Percentiles rank a stretch among this genome's conserved stretches.
Conservation (phyloP, 768 basidiomycete species). For the Mycena crocata region DNA sequence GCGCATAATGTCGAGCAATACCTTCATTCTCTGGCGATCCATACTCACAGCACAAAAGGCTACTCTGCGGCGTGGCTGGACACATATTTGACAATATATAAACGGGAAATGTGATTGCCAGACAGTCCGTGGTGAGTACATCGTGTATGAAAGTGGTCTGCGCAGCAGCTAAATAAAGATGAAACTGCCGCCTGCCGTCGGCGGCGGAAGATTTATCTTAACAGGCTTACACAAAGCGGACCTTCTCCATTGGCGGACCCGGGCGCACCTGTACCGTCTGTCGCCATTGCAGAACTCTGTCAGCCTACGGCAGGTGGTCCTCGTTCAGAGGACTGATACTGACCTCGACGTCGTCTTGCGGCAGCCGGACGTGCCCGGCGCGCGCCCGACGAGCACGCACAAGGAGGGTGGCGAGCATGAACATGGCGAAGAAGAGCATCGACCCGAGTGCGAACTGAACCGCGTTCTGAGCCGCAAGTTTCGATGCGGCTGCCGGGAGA, state of each 20-base stretch:
- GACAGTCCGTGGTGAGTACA: neutral
- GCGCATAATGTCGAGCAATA: no score
- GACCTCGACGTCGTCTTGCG: conserved; percentile 18
- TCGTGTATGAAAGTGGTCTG: neutral
- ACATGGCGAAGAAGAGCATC: conserved; percentile 15
- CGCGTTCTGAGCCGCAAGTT: neutral
- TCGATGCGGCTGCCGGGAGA: neutral
- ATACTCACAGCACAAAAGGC: no score
- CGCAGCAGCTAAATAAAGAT: neutral
- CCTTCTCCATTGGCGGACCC: conserved; percentile 12
- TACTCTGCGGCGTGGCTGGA: no score
- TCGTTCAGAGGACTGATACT: no score
- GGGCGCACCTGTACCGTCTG: conserved; percentile 5
- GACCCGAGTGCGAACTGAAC: conserved; percentile 16
- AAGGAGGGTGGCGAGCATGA: conserved; percentile 5
- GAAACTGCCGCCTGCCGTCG: neutral
- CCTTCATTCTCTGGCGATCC: no score
- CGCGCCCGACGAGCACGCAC: neutral
- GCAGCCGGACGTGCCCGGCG: conserved; percentile 8
- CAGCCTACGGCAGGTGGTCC: neutral
- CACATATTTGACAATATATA: neutral
- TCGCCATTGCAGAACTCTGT: no score
- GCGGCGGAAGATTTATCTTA: neutral
- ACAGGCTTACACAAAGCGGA: conserved; percentile 2
- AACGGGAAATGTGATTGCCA: neutral